Evolutionary conservation across 176 grass and related monocot genomes (phyloP), one percentile per base, ranked within the genome.

Genomic region (Bonia amplexicaulis): DNA sequence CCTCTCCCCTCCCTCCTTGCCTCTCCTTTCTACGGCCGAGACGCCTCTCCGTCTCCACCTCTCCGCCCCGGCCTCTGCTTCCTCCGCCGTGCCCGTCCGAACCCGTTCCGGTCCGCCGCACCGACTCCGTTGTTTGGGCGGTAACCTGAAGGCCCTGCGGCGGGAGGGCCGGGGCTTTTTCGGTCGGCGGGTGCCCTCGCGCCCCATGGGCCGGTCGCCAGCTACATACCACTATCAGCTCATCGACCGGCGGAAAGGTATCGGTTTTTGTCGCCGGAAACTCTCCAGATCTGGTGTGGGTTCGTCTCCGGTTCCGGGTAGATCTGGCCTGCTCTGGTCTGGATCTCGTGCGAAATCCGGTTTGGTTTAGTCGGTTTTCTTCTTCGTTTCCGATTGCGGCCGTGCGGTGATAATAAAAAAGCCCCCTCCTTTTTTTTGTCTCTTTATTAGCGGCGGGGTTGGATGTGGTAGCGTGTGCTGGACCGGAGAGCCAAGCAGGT

Each of bases 201-300:
- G 71, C 71, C 89, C 58, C 69, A 90, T 90, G 89, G 89, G 85
- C 89, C 75, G 69, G 42, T 87, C 85, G 75, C 89, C 89, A 27
- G 66, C 73, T 6, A 84, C 20, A 44, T 74, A 64, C 5, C n/a
- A 91, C 74, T 84, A 80, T 49, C 89, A 87, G 85, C 85, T 91
- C 52, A 79, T 91, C 69, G 75, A 91, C 69, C 89, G 89, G 31
- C 80, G 80, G 42, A 69, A 91, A 69, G 89, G 89, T 87, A 74
- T 12, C 11, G 39, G 26, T 6, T 23, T 35, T 39, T 37, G 12
- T 2, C 12, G 37, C 49, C 47, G 33, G 47, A 15, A 5, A 4
- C 12, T 71, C 59, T 11, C 37, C 60, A 75, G 89, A 91, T 87
- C 89, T 80, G 52, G 48, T 16, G 61, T 41, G 0, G 14, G 14